phyloP scores from a whole-genome alignment of 2,329 filamentous ascomycete genomes.

The Cordyceps sp. region DNA sequence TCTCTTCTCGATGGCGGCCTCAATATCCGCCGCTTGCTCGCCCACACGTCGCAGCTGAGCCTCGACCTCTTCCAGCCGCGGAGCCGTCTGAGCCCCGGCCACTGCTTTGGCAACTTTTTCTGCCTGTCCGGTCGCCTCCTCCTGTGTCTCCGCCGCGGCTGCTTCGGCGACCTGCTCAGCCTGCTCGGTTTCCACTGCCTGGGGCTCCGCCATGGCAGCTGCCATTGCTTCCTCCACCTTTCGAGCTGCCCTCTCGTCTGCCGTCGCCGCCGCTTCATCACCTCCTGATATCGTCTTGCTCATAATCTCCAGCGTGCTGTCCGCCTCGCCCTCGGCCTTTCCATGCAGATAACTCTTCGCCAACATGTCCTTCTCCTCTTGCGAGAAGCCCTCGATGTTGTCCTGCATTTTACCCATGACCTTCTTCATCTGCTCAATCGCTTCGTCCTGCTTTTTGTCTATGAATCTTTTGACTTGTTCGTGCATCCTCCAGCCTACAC shows the following conservation, averaged over 20 bases:
- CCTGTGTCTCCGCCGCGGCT: no score
- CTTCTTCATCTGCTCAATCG: constrained; percentile 15
- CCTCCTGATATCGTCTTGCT: constrained; percentile 3
- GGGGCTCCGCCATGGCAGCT: no score
- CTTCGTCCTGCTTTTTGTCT: constrained; percentile 12
- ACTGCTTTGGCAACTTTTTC: no score
- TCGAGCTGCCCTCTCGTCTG: not conserved
- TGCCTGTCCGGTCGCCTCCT: no score
- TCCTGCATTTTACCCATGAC: constrained; percentile 19
- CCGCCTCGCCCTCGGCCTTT: constrained; percentile 14
- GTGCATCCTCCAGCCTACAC: constrained; percentile 43
- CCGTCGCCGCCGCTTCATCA: not conserved
- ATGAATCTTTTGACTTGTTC: constrained; percentile 24
- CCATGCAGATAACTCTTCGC: constrained; percentile 9
- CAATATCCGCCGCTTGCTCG: no score
- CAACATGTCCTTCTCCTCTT: constrained; percentile 20
- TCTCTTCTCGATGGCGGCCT: no score
- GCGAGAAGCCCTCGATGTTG: constrained; percentile 18
- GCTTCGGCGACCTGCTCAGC: no score
- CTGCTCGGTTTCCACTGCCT: no score
- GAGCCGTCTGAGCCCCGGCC: no score
- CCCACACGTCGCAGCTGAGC: no score
- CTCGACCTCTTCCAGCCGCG: no score
- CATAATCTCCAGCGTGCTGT: constrained; percentile 19
- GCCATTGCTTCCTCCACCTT: no score